Conservation (phyloP, 306 rosid genomes). For the Macrotyloma uniflorum region DNA sequence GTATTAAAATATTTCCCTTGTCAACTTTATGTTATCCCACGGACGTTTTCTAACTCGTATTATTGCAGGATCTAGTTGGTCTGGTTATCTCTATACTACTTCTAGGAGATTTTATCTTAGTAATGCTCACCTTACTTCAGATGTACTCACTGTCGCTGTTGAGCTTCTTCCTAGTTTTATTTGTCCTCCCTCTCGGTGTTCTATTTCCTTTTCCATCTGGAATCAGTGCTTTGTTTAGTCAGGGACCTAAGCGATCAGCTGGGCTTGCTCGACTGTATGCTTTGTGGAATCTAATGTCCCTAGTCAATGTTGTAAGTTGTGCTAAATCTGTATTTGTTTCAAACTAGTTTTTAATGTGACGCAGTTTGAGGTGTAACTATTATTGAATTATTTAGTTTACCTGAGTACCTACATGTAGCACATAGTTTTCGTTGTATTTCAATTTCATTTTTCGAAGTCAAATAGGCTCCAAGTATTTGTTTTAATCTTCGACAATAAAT, state of each 20-base stretch:
- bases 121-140: slow-evolving; percentile 81
- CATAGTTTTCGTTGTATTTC: neutral
- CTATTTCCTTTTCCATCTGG: slow-evolving; percentile 93
- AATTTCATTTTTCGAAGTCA: neutral
- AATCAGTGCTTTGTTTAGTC: slow-evolving; percentile 93
- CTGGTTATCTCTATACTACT: slow-evolving; percentile 78
- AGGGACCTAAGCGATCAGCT: slow-evolving; percentile 91
- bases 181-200: slow-evolving; percentile 80
- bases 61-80: slow-evolving; percentile 91
- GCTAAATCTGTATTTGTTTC: slow-evolving; percentile 6
- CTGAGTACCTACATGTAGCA: neutral
- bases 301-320: slow-evolving; percentile 90
- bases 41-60: slow-evolving; percentile 26
- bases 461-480: slow-evolving; percentile 23
- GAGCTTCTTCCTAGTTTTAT: slow-evolving; percentile 73
- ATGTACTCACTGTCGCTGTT: slow-evolving; percentile 77
- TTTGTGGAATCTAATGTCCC: slow-evolving; percentile 92
- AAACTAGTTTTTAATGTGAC: neutral
- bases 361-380: neutral
- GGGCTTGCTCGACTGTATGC: slow-evolving; percentile 92
- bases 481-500: slow-evolving; percentile 16
- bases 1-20: slow-evolving; percentile 46
- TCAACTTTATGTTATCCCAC: slow-evolving; percentile 25
- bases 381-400: slow-evolving; percentile 5
- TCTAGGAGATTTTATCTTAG: slow-evolving; percentile 88